Percentiles rank a stretch among this genome's conserved stretches.
Conservation (phyloP, 768 basidiomycete species). For the Tephrocybe sp. region DNA sequence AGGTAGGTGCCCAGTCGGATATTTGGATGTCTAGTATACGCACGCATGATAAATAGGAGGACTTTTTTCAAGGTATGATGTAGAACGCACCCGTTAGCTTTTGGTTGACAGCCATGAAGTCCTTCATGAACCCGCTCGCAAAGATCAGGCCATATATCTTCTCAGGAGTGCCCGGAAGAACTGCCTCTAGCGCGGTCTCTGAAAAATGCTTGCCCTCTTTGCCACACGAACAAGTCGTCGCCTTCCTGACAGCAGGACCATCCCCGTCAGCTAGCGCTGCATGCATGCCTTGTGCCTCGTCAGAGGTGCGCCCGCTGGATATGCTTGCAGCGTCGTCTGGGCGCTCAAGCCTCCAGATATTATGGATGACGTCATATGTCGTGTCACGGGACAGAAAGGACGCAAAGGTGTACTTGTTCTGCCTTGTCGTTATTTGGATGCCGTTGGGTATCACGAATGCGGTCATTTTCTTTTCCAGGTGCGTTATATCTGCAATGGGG, state of each 20-base stretch:
- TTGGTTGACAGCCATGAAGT: constrained; percentile 88
- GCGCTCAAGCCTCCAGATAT: constrained; percentile 91
- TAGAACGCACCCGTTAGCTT: constrained; percentile 74
- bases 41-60: not conserved
- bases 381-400: constrained; percentile 97
- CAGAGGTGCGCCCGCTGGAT: constrained; percentile 35
- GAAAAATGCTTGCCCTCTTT: constrained; percentile 64
- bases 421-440: constrained; percentile 82
- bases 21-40: constrained; percentile 78
- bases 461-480: constrained; percentile 96
- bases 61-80: not conserved
- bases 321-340: constrained; percentile 54
- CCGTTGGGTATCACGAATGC: constrained; percentile 98
- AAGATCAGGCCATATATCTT: constrained; percentile 96
- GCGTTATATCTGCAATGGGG: constrained; percentile 82
- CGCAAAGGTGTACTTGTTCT: constrained; percentile 88
- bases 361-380: constrained; percentile 92
- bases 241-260: constrained; percentile 36
- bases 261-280: constrained; percentile 14
- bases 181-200: constrained; percentile 73
- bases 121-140: constrained; percentile 92
- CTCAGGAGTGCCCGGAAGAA: constrained; percentile 89
- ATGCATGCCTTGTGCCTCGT: constrained; percentile 20
- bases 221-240: constrained; percentile 74
- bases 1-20: constrained; percentile 85